phyloP scores from a whole-genome alignment of 345 rosid species.

The Iberis pinnata region DNA sequence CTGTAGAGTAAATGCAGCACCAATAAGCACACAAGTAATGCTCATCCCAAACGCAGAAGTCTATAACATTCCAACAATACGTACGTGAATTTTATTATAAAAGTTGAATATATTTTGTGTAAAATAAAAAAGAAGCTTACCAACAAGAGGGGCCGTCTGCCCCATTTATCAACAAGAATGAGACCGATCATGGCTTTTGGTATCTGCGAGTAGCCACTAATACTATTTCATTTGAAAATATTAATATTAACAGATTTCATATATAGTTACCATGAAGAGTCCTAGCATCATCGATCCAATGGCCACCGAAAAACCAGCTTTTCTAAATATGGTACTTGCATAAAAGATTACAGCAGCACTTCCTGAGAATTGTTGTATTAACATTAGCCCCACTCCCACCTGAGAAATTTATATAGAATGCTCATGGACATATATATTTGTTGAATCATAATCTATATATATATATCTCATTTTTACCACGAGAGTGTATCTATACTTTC shows the following conservation, averaged over 20 bases:
- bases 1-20: constrained; percentile 6
- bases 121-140: constrained; percentile 3
- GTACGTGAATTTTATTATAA: too few species aligned
- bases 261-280: constrained; percentile 29
- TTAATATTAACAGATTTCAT: background rate
- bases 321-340: constrained; percentile 30
- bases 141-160: constrained; percentile 47
- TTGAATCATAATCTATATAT: background rate
- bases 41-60: background rate
- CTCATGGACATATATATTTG: background rate
- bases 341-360: constrained; percentile 26
- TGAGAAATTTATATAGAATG: constrained; percentile 12
- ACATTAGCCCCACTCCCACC: constrained; percentile 48
- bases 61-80: too few species aligned
- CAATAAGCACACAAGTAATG: background rate
- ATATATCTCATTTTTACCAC: constrained; percentile 25
- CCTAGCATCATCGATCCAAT: constrained; percentile 33
- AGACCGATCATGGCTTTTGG: constrained; percentile 24
- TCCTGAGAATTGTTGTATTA: constrained; percentile 40
- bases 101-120: too few species aligned
- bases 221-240: too few species aligned
- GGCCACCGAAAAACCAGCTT: constrained; percentile 32
- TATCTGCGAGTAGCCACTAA: constrained; percentile 24
- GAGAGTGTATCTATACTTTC: constrained; percentile 36
- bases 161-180: constrained; percentile 39